Evolutionary conservation across 257 asterid species (phyloP), one percentile per base, ranked within the genome.

Genomic region (Salvia rosmarinus): DNA sequence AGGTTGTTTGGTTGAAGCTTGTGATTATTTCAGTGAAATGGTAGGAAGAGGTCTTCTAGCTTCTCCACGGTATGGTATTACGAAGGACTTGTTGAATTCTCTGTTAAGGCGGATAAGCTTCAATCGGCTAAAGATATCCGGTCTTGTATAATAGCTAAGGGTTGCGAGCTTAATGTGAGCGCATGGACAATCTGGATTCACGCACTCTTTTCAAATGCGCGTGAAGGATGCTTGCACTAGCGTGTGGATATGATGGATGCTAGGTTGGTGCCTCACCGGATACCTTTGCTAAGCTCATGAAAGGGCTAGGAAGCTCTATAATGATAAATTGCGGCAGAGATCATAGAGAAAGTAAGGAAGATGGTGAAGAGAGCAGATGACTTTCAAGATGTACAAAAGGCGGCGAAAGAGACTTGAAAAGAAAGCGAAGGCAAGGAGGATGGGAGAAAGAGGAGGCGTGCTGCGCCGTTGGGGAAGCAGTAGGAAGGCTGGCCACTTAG

Each of bases 251-350:
- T 92, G 98, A 83, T 92, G 96, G 96, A 92, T 68, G 81, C 82
- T 70, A 91, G 95, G 34, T 34, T 88, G 75, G 88, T 92, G 98
- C 98, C 98, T 77, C 97, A 97, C n/a, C n/a, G 0, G 97, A 90
- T 76, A 92, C 98, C 7, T 92, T 88, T 78, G 90, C 97, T 0
- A 92, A 83, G 85, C 96, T 90, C 17, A 90, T 92, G 87, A 69
- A 77, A 52, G 97, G 97, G 78, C 59, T 92, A 6, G 84, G 72
- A 90, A 92, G 85, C 80, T 92, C 73, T 90, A 88, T 71, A 92
- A 92, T 51, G 78, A n/a, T 97, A 79, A 84, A 77, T 92, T 63
- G 96, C 97, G 98, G 82, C 1, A n/a, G 97, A 92, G 86, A 92
- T 90, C 74, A 90, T 93, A 0, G 98, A 87, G 80, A 88, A 90